Percentiles rank a stretch among this genome's conserved stretches.
Conservation (phyloP, 495 filamentous ascomycete genomes). For the Podospora pseudoanserina region DNA sequence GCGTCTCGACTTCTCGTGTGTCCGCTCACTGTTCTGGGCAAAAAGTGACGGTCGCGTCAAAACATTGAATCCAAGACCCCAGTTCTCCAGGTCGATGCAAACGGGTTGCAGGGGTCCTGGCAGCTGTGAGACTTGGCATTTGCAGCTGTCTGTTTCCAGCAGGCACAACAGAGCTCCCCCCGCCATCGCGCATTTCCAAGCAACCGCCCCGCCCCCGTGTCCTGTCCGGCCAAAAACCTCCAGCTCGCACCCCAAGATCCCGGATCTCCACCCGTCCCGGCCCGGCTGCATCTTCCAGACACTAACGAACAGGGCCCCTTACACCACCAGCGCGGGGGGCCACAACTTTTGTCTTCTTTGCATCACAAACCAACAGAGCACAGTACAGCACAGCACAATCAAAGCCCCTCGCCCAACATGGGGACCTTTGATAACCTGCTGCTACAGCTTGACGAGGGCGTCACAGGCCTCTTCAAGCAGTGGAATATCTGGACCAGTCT, state of each 20-base stretch:
- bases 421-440: conserved; percentile 45
- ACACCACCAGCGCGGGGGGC: background rate
- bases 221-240: background rate
- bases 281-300: background rate
- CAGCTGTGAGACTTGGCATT: background rate
- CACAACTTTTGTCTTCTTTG: background rate
- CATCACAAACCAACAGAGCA: background rate
- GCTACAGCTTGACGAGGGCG: conserved; percentile 61
- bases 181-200: too few relatives aligned
- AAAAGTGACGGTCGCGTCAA: conserved; percentile 11
- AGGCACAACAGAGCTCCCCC: background rate
- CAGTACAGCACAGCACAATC: background rate
- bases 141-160: background rate
- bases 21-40: background rate
- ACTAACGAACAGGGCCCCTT: background rate
- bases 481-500: conserved; percentile 75
- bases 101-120: conserved; percentile 3
- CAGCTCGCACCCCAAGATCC: background rate
- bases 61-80: conserved; percentile 15
- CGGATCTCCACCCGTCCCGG: conserved; percentile 4
- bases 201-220: background rate
- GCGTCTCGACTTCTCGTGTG: conserved; percentile 5
- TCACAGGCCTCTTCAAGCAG: conserved; percentile 64
- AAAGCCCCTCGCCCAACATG: conserved; percentile 19
- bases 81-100: conserved; percentile 6